Conservation (phyloP, 331 rosid genomes). For the Phaseolus coccineus region DNA sequence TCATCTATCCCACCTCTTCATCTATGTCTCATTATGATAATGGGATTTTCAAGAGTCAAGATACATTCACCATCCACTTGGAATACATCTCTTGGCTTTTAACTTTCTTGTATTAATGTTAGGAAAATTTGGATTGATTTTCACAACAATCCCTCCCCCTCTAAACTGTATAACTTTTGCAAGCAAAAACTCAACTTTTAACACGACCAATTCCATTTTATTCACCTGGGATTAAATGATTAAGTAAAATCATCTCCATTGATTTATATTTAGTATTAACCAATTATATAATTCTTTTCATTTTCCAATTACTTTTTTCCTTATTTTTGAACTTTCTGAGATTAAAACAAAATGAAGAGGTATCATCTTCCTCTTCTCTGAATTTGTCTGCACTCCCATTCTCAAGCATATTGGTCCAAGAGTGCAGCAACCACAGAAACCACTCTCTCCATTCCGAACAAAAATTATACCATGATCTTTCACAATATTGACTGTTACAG, state of each 20-base stretch:
- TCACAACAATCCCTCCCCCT: too few relatives aligned
- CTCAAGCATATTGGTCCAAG: background rate
- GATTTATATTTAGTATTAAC: background rate
- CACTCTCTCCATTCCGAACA: background rate
- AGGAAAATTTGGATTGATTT: too few relatives aligned
- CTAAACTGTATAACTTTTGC: background rate
- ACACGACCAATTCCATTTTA: background rate
- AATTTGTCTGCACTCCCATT: background rate
- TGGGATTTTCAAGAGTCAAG: too few relatives aligned
- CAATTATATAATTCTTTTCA: background rate
- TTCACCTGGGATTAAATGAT: background rate
- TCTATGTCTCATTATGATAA: too few relatives aligned
- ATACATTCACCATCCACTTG: too few relatives aligned
- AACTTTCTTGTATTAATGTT: too few relatives aligned
- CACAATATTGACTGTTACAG: background rate
- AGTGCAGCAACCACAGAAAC: background rate
- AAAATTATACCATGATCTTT: background rate
- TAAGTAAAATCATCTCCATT: background rate
- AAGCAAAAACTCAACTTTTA: background rate
- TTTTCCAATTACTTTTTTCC: background rate
- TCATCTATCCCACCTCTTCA: too few relatives aligned
- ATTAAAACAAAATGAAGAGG: background rate
- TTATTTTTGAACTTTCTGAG: background rate
- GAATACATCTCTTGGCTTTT: too few relatives aligned
- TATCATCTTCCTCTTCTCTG: background rate